Conservation (phyloP, 176 grass and related monocot genomes). For the Zea luxurians region DNA sequence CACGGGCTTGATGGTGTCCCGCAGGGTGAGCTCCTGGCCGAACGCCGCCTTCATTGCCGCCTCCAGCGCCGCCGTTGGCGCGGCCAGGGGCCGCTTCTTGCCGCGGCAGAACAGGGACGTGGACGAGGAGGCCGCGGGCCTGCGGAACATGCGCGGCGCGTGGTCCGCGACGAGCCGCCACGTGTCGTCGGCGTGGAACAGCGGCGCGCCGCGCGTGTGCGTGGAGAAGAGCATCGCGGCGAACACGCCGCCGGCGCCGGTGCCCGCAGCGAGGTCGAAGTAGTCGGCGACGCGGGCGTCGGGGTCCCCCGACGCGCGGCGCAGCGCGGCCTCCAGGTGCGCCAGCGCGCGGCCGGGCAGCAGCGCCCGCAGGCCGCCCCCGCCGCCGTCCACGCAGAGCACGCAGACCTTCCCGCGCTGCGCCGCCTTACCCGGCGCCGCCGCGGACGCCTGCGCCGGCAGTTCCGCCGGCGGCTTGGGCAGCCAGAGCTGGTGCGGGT, state of each 20-base stretch:
- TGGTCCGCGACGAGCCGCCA: conserved; percentile 82
- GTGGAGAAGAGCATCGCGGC: conserved; percentile 91
- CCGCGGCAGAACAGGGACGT: conserved; percentile 42
- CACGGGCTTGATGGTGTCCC: conserved; percentile 88
- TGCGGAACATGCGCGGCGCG: conserved; percentile 59
- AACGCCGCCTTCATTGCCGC: conserved; percentile 69
- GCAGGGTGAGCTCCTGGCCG: conserved; percentile 75
- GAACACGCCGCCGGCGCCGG: conserved; percentile 80
- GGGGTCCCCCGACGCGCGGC: conserved; percentile 61
- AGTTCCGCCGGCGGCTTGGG: conserved; percentile 13
- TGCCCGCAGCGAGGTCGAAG: conserved; percentile 89
- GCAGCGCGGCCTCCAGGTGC: conserved; percentile 76
- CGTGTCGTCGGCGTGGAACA: conserved; percentile 82
- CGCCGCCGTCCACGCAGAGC: conserved; percentile 84
- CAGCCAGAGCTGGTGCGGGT: conserved; percentile 59
- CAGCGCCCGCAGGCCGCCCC: conserved; percentile 60
- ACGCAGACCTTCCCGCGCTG: conserved; percentile 87
- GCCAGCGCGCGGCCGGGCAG: conserved; percentile 79
- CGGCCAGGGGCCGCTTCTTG: conserved; percentile 49
- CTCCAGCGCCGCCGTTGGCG: conserved; percentile 61
- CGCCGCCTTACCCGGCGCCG: conserved; percentile 23
- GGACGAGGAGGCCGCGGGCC: conserved; percentile 14
- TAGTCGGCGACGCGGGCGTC: conserved; percentile 80
- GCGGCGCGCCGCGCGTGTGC: conserved; percentile 58
- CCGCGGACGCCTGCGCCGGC: conserved; percentile 6